phyloP scores from a whole-genome alignment of 495 filamentous ascomycete genomes.

The Penicillium waksmanii region DNA sequence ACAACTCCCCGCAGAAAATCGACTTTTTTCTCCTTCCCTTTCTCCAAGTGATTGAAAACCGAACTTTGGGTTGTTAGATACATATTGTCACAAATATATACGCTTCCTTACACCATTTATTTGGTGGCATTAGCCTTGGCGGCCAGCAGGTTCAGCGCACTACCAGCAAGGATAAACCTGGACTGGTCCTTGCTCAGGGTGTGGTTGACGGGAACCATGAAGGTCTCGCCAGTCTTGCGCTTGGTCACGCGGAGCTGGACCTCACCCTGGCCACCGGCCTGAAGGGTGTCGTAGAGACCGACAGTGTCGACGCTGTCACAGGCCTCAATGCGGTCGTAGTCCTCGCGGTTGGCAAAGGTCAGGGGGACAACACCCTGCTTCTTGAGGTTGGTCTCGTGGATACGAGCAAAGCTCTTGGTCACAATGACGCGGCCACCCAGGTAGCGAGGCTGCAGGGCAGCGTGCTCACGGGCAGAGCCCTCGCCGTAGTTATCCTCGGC shows the following conservation, averaged over 20 bases:
- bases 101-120: conserved; percentile 7
- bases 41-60: not conserved
- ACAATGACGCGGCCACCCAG: conserved; percentile 88
- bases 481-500: conserved; percentile 99
- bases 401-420: conserved; percentile 89
- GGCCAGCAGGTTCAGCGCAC: conserved; percentile 86
- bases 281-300: conserved; percentile 80
- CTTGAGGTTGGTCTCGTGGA: conserved; percentile 99
- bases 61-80: conserved; percentile 1
- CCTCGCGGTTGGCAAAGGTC: conserved; percentile 81
- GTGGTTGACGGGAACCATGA: conserved; percentile 59
- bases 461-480: conserved; percentile 92
- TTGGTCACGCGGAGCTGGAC: conserved; percentile 70
- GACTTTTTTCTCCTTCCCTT: conserved; percentile 18
- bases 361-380: conserved; percentile 97
- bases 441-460: conserved; percentile 93
- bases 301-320: conserved; percentile 81
- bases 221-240: conserved; percentile 58
- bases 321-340: conserved; percentile 81
- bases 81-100: not conserved
- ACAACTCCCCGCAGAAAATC: conserved; percentile 28
- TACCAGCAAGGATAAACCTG: conserved; percentile 88
- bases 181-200: conserved; percentile 86
- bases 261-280: conserved; percentile 77
- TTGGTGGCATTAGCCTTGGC: conserved; percentile 45